Percentiles rank a stretch among this genome's conserved stretches.
Conservation (phyloP, 352 stramenopile genomes). For the Pythium brassicae region DNA sequence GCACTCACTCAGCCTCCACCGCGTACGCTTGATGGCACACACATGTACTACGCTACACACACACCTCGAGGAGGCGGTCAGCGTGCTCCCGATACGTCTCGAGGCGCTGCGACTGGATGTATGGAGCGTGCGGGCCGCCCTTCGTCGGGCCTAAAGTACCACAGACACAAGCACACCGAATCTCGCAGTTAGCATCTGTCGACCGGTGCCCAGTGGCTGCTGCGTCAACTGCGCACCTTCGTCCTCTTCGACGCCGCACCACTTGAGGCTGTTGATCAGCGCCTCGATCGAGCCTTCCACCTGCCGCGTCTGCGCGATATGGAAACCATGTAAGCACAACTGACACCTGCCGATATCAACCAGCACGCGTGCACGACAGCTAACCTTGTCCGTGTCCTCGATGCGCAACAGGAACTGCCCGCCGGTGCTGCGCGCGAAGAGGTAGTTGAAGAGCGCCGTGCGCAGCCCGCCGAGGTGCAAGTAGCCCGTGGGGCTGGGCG, state of each 20-base stretch:
- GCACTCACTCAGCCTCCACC: background rate
- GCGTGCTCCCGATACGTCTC: slow-evolving; percentile 93
- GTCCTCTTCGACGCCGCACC: slow-evolving; percentile 96
- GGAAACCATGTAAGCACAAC: slow-evolving; percentile 1
- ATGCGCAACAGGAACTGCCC: slow-evolving; percentile 90
- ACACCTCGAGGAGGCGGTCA: slow-evolving; percentile 80
- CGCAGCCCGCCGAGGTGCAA: slow-evolving; percentile 88
- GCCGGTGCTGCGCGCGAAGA: slow-evolving; percentile 82
- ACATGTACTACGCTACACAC: slow-evolving; percentile 6
- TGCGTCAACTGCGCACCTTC: slow-evolving; percentile 63
- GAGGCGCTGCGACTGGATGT: slow-evolving; percentile 96
- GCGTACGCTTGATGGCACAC: background rate
- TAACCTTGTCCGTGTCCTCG: slow-evolving; percentile 90
- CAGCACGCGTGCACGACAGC: background rate
- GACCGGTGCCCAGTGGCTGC: too few relatives aligned
- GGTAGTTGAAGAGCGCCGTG: slow-evolving; percentile 92
- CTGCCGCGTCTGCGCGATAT: slow-evolving; percentile 54
- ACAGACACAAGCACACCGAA: too few relatives aligned
- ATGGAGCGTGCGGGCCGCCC: slow-evolving; percentile 90
- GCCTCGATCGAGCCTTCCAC: slow-evolving; percentile 82
- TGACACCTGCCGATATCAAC: background rate
- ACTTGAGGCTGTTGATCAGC: slow-evolving; percentile 87
- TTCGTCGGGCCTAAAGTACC: slow-evolving; percentile 72
- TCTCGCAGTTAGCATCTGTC: too few relatives aligned
- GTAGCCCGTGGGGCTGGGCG: slow-evolving; percentile 87